These are phyloP conservation scores for Kernera saxatilis DNA, from an alignment of 345 rosid species.

Conservation along the genomic window DNA sequence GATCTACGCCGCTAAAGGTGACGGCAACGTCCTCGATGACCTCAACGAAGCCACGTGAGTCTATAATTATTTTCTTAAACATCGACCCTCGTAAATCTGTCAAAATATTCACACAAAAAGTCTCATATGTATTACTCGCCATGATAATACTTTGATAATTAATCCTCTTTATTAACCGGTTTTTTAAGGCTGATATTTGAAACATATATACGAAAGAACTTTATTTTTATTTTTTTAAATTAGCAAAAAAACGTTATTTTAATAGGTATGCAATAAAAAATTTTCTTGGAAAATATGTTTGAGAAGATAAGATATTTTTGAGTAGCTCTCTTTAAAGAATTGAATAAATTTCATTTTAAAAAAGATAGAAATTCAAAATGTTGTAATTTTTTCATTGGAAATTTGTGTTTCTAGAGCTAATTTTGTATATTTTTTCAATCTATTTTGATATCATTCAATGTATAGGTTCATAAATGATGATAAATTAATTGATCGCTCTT, in stretches of 20 bases:
- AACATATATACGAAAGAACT: not conserved
- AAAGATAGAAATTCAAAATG: not conserved
- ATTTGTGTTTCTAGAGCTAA: not conserved
- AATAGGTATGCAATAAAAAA: too few relatives aligned
- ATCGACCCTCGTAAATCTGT: not conserved
- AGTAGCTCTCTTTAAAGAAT: not conserved
- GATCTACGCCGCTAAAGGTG: constrained; percentile 13
- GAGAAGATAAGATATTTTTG: not conserved
- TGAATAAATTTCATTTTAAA: not conserved
- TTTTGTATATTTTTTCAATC: not conserved
- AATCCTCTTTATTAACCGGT: not conserved
- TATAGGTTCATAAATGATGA: not conserved
- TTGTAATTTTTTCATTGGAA: not conserved
- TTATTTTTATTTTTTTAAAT: too few relatives aligned
- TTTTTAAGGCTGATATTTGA: not conserved
- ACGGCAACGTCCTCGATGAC: constrained; percentile 23
- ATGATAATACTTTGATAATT: not conserved
- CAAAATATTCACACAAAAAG: not conserved
- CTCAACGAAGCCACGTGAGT: constrained; percentile 19
- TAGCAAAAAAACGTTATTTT: too few relatives aligned
- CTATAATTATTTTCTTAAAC: not conserved
- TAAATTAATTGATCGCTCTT: too few relatives aligned
- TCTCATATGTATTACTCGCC: not conserved
- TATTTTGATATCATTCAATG: not conserved
- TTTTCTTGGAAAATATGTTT: not conserved